Base-by-base conservation (phyloP, 2,329 filamentous ascomycete genomes). In the Ustulina deusta region DNA sequence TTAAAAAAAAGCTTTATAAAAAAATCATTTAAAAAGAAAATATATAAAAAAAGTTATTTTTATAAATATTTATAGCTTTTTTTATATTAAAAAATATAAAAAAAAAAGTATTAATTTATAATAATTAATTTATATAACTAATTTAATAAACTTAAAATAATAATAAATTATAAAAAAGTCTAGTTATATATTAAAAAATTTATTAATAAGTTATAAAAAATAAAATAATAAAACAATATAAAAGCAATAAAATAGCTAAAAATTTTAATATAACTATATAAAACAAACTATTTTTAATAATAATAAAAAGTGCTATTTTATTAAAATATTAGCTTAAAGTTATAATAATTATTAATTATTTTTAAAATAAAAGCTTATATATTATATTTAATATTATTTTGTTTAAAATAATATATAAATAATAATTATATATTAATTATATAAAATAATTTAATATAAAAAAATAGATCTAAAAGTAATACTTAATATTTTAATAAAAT, bases 191-290 rank as follows among this genome's bases (percentile, higher is more conserved):
- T 49, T 15, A 49, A 29, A 29, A 49, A 15, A 6, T 49, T 49
- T 49, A 29, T 49, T 49, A 49, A 49, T 49, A 13, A 27, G 22
- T 20, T 49, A 49, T 49, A 49, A 25, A 6, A 3, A 9, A 2
- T 25, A 6, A 46, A 46, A 25, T 11, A 46, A 22, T 46, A 46
- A 46, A 15, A 9, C 4, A 49, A 2, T 49, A 49, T 49, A 49
- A 44, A 42, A 61, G 34, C 15, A 42, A 29, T n/a, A n/a, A n/a
- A n/a, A n/a, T n/a, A 57, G 25, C 0, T 6, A 17, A 15, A 6
- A 11, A 52, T 22, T 61, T 51, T 54, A 61, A 61, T 61, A 61
- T 60, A 40, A 60, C 40, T 32, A 60, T 60, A 27, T 29, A 40
- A 27, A 40, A 60, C 22, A 60, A 60, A 15, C 5, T 61, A 17